Conservation (phyloP, 1,284 basidiomycete genomes). For the Schizophyllum commune region DNA sequence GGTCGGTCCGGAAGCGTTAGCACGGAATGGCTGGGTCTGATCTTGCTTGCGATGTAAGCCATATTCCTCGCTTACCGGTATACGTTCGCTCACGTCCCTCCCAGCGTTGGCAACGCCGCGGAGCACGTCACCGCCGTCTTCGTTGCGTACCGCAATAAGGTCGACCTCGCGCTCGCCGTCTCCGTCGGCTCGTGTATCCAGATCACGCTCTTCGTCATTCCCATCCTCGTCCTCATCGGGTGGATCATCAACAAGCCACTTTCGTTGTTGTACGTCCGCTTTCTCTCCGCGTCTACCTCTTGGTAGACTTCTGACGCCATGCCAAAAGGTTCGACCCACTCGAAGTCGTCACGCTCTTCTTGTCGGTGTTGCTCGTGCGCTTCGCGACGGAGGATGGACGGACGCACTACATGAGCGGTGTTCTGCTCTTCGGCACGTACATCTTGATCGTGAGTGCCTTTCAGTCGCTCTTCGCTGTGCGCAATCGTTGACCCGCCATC, state of each 20-base stretch:
- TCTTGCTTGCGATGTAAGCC: conserved; percentile 3
- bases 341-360: conserved; percentile 2
- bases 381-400: conserved; percentile 55
- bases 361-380: conserved; percentile 50
- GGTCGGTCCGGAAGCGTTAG: neutral
- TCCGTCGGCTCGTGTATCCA: conserved; percentile 4
- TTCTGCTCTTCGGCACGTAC: conserved; percentile 40
- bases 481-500: too few species aligned
- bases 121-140: conserved; percentile 8
- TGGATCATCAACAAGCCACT: conserved; percentile 5
- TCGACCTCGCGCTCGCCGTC: conserved; percentile 6
- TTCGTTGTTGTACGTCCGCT: neutral
- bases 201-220: conserved; percentile 11
- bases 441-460: neutral
- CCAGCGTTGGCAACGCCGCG: conserved; percentile 3
- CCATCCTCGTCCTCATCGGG: conserved; percentile 13
- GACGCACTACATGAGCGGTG: conserved; percentile 54
- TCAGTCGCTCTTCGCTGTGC: neutral
- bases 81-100: neutral
- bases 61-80: neutral
- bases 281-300: too few species aligned
- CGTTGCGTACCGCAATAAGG: conserved; percentile 7
- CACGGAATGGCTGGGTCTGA: conserved; percentile 5
- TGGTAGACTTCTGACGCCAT: neutral
- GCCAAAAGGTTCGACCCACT: neutral